Conservation (phyloP, 371 early-diverging fungal genomes). For the Rhizopus microsporus region DNA sequence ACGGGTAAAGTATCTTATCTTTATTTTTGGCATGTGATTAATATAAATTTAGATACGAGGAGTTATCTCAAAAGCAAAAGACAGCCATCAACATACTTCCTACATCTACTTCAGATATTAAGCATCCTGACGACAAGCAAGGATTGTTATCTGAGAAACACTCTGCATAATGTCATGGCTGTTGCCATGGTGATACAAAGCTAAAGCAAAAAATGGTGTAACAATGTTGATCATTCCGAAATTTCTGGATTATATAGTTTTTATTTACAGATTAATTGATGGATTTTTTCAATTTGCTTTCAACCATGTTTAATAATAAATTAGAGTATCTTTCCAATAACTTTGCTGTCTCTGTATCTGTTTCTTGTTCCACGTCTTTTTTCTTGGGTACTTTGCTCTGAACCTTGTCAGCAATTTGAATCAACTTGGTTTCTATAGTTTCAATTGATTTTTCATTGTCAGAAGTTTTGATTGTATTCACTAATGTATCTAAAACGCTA, state of each 20-base stretch:
- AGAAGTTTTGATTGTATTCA: slow-evolving; percentile 5
- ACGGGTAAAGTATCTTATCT: slow-evolving; percentile 33
- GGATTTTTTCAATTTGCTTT: slow-evolving; percentile 20
- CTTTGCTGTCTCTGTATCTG: slow-evolving; percentile 6
- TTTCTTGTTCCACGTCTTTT: neutral
- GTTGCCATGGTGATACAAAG: slow-evolving; percentile 8
- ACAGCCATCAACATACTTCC: neutral
- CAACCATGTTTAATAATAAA: slow-evolving; percentile 20
- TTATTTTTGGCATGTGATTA: neutral
- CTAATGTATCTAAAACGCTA: slow-evolving; percentile 29
- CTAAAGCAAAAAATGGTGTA: too few species aligned
- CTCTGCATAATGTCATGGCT: neutral
- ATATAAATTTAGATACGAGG: neutral
- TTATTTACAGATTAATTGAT: too few species aligned
- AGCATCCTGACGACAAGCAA: too few species aligned
- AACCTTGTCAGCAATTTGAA: slow-evolving; percentile 14
- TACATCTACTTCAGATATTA: neutral
- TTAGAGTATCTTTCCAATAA: slow-evolving; percentile 25
- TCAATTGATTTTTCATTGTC: slow-evolving; percentile 8
- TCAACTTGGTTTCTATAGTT: slow-evolving; percentile 21
- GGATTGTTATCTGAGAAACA: neutral
- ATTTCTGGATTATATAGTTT: too few species aligned
- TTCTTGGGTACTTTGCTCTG: slow-evolving; percentile 4
- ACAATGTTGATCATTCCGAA: slow-evolving; percentile 2
- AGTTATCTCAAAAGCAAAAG: slow-evolving; percentile 6